phyloP scores from a whole-genome alignment of 208 protist species.

The Herpetomonas tarakana region DNA sequence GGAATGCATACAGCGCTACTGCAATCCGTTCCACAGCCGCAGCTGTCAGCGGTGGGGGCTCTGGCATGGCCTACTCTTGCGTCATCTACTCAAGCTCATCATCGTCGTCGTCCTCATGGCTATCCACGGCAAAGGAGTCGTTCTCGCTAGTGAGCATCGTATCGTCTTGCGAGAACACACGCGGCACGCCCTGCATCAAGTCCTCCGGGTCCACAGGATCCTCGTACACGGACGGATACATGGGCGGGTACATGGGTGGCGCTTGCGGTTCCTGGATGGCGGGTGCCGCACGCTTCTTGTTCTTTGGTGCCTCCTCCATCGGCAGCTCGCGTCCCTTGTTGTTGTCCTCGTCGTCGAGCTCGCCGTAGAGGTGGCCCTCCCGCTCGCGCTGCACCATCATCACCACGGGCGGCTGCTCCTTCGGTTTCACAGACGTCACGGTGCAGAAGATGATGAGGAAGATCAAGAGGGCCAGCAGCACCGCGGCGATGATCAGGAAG shows the following conservation, averaged over 20 bases:
- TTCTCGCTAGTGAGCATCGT: not conserved
- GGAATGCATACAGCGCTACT: too few relatives aligned
- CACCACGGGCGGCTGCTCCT: not conserved
- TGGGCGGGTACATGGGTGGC: not conserved
- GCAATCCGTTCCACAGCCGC: too few relatives aligned
- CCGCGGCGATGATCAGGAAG: conserved; percentile 17
- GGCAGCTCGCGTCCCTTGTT: not conserved
- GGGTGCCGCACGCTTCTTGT: not conserved
- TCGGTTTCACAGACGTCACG: conserved; percentile 7
- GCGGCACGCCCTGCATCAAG: not conserved
- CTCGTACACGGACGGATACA: not conserved
- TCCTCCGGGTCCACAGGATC: not conserved
- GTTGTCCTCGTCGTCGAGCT: not conserved
- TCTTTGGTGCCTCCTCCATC: not conserved
- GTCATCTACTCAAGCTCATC: too few relatives aligned
- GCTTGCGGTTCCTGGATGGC: too few relatives aligned
- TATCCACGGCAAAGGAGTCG: not conserved
- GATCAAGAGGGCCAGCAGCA: conserved; percentile 12
- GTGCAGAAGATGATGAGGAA: conserved; percentile 14
- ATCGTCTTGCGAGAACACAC: not conserved
- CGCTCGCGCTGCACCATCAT: conserved; percentile 2
- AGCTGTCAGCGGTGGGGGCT: too few relatives aligned
- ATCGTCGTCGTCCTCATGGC: not conserved
- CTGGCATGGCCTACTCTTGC: too few relatives aligned
- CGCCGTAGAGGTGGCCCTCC: not conserved